These are phyloP conservation scores for Paraglomus occultum DNA, from an alignment of 192 early-diverging fungal species.

Conservation along the genomic window DNA sequence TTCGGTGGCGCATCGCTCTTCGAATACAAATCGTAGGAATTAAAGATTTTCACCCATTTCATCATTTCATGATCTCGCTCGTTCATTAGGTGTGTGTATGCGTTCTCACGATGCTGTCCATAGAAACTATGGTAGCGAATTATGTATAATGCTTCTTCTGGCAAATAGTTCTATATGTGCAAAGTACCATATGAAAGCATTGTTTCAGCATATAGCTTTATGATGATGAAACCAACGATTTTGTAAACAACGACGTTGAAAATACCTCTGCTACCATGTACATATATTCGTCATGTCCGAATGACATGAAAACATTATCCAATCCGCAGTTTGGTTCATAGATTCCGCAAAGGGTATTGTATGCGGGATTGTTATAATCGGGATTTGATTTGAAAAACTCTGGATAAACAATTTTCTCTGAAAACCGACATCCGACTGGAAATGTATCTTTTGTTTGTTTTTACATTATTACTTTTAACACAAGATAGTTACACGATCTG, in stretches of 20 bases:
- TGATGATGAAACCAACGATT: no score
- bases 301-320: constrained; percentile 43
- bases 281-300: constrained; percentile 57
- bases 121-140: constrained; percentile 58
- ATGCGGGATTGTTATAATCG: constrained; percentile 35
- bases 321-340: constrained; percentile 49
- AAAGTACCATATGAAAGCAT: not conserved
- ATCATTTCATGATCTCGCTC: constrained; percentile 43
- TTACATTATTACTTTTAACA: not conserved
- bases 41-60: constrained; percentile 47
- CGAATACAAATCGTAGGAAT: constrained; percentile 55
- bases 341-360: constrained; percentile 43
- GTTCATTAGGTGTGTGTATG: constrained; percentile 45
- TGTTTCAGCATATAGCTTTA: no score
- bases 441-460: constrained; percentile 53
- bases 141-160: constrained; percentile 42
- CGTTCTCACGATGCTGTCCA: constrained; percentile 39
- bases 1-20: constrained; percentile 44
- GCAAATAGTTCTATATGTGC: constrained; percentile 34
- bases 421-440: constrained; percentile 50
- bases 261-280: constrained; percentile 43
- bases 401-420: constrained; percentile 42
- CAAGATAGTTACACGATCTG: no score
- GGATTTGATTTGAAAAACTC: constrained; percentile 42
- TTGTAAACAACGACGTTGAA: not conserved